Evolutionary conservation across 805 yeast species (phyloP).

Genomic region (Nakazawaea populi): DNA sequence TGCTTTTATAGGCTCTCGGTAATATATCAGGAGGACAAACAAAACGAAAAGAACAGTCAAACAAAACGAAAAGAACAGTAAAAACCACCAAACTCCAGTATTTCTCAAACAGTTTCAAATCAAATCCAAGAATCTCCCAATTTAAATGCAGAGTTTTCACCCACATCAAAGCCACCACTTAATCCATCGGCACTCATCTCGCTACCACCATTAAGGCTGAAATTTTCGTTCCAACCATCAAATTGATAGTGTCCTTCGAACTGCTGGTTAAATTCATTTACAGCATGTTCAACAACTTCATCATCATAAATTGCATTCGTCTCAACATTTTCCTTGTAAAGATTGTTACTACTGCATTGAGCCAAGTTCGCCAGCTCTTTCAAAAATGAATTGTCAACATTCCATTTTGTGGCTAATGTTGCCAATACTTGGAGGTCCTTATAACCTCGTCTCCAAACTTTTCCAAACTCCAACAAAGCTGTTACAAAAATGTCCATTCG

Average conservation of each 20-base stretch:
- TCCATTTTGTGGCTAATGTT: constrained; percentile 23
- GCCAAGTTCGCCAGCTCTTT: constrained; percentile 8
- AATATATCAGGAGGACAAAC: too few species aligned
- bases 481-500: constrained; percentile 17
- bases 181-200: neutral
- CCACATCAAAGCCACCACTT: neutral
- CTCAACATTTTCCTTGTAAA: constrained; percentile 1
- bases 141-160: too few species aligned
- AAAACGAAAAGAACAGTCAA: too few species aligned
- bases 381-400: constrained; percentile 9
- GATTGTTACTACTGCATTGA: neutral
- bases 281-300: neutral
- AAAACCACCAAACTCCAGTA: too few species aligned
- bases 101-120: too few species aligned
- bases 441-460: constrained; percentile 23
- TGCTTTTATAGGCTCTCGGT: too few species aligned
- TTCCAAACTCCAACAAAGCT: constrained; percentile 20
- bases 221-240: neutral
- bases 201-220: neutral
- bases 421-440: constrained; percentile 22
- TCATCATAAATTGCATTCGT: neutral
- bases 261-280: constrained; percentile 1
- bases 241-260: neutral
- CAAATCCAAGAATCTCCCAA: neutral
- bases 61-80: too few species aligned